Percentiles rank a stretch among this genome's conserved stretches.
Conservation (phyloP, 2,329 filamentous ascomycete genomes). For the Tolypocladium album region DNA sequence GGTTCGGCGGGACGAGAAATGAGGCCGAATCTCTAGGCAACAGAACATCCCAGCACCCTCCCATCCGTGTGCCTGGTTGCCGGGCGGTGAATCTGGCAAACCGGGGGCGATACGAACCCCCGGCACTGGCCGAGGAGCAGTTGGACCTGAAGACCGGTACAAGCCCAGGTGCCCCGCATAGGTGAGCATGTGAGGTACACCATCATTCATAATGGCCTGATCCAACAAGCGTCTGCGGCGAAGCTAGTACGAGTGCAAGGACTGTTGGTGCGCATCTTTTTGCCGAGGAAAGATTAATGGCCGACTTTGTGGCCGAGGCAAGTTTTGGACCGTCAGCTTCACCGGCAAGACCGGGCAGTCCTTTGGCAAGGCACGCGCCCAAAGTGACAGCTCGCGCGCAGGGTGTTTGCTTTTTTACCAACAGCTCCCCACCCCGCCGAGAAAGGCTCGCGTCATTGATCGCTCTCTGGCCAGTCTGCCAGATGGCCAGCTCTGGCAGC, state of each 20-base stretch:
- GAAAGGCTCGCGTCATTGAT: slow-evolving; percentile 4
- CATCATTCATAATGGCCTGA: neutral
- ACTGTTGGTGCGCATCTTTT: neutral
- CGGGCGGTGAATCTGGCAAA: neutral
- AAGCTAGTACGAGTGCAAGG: neutral
- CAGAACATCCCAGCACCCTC: neutral
- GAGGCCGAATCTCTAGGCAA: neutral
- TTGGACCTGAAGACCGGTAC: neutral
- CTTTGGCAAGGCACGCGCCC: neutral
- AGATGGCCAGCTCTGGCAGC: neutral
- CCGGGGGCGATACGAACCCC: neutral
- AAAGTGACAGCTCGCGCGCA: slow-evolving; percentile 15
- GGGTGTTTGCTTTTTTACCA: slow-evolving; percentile 6
- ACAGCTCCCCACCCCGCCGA: neutral
- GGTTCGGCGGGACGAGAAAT: neutral
- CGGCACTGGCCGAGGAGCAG: neutral
- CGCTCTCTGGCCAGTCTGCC: neutral
- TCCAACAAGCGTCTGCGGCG: neutral
- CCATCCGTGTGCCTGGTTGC: neutral
- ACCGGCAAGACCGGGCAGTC: neutral
- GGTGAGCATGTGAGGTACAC: neutral
- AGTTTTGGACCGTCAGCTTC: neutral
- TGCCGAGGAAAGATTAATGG: neutral
- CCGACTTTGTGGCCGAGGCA: neutral
- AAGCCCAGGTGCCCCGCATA: neutral